A percentile compares a stretch with the other conserved stretches of the same genome.
Evolutionary conservation across 1,139 yeast genomes (phyloP).

Genomic region (Kazachstania sp.): DNA sequence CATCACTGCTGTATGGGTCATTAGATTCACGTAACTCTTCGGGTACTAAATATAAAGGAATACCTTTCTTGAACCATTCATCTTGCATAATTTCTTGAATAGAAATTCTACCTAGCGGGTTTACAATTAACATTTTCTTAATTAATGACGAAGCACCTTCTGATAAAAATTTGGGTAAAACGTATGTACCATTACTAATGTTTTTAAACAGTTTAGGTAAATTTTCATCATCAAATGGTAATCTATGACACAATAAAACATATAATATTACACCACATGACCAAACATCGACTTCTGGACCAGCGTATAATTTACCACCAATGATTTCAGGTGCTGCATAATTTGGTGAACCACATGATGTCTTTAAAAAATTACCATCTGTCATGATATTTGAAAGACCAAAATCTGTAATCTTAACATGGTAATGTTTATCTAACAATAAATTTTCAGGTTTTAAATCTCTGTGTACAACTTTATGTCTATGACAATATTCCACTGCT

Average conservation of each 20-base stretch:
- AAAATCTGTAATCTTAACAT: slow-evolving; percentile 94
- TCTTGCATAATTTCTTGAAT: slow-evolving; percentile 92
- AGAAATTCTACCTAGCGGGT: slow-evolving; percentile 91
- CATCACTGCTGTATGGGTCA: slow-evolving; percentile 28
- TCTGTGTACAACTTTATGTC: slow-evolving; percentile 94
- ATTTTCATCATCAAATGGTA: slow-evolving; percentile 96
- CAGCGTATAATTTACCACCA: slow-evolving; percentile 91
- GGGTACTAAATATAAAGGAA: slow-evolving; percentile 76
- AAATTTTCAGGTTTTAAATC: slow-evolving; percentile 94
- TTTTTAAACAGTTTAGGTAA: slow-evolving; percentile 94
- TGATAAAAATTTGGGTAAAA: slow-evolving; percentile 82
- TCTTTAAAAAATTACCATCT: slow-evolving; percentile 91
- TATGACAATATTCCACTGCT: slow-evolving; percentile 95
- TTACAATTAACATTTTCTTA: slow-evolving; percentile 90
- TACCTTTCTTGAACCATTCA: slow-evolving; percentile 83
- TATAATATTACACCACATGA: slow-evolving; percentile 92
- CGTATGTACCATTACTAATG: slow-evolving; percentile 89
- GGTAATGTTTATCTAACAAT: slow-evolving; percentile 77
- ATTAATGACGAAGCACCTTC: slow-evolving; percentile 80
- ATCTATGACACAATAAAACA: slow-evolving; percentile 93
- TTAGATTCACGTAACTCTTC: slow-evolving; percentile 40
- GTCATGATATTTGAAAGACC: slow-evolving; percentile 98
- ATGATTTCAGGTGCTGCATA: slow-evolving; percentile 99
- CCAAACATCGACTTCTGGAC: slow-evolving; percentile 99
- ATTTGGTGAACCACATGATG: slow-evolving; percentile 97